Base-by-base conservation (phyloP, 179 eudicot genomes). In the Silene coronaria region DNA sequence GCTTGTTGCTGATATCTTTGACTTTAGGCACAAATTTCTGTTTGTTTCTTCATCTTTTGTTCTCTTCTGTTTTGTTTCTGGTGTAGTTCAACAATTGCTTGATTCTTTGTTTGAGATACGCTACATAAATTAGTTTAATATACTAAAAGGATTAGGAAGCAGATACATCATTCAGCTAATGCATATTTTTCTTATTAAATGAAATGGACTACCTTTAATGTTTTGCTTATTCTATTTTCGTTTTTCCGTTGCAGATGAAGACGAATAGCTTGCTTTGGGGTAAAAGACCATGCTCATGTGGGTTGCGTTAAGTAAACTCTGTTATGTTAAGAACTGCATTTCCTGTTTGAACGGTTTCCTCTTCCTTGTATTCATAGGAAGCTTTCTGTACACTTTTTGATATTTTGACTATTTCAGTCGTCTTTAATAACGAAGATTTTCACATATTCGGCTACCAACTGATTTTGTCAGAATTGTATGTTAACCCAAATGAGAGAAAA, bases 171-270 rank as follows among this genome's bases (percentile, higher is more conserved):
- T 69, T 69, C 58, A 69, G n/a, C 73, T 45, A 70, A 70, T 70
- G 13, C 73, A 70, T 70, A 14, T 10, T 38, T 38, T 42, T 38
- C 57, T 45, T 42, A 22, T 68, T 17, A 38, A 11, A 45, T 10
- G 30, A 42, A 22, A 2, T 34, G n/a, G 10, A n/a, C 23, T 19
- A n/a, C 26, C 6, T 67, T 9, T n/a, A n/a, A 36, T 3, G 3
- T n/a, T 4, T 28, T 71, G 23, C 45, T 71, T 30, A 71, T 71
- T 55, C 55, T n/a, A 28, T 32, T 73, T 32, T 22, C 17, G 23
- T 17, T 73, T 58, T 72, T 58, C 19, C 19, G 10, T 3, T 57
- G 65, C 75, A 72, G 75, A 57, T 34, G 75, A 72, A 72, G 75
- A 72, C 14, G 75, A 72, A 11, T 72, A 72, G 58, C 57, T 69